Base-by-base conservation (phyloP, 106 monocot genomes). In the Allium sativum region DNA sequence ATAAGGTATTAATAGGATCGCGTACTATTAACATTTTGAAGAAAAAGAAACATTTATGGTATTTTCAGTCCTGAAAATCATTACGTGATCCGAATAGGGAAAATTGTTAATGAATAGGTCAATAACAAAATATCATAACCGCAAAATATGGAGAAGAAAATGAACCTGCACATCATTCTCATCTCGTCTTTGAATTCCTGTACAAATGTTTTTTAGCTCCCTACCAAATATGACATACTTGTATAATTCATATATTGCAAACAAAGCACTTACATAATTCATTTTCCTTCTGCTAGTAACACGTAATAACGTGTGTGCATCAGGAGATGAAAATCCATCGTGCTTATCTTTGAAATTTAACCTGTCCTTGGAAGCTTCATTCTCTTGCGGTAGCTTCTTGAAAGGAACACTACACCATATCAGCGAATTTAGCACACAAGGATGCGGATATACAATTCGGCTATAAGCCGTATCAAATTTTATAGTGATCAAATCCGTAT, bases 241-340 rank as follows among this genome's bases (percentile, higher is more conserved):
- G 19, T 31, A 41, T 52, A 54, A 50, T 21, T 48, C 20, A 42
- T 72, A 46, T 42, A 51, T 31, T 42, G 17, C 20, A 19, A 54
- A 62, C 8, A 45, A 43, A 67, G 21, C 17, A 52, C 72, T 82
- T 40, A 50, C 85, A 40, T 55, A 52, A 64, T 66, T 79, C 4
- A 72, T 54, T 76, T 88, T 92, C 62, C 82, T 96, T 70, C 96
- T 74, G 62, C 68, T 80, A 13, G 96, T 98, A 53, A 98, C 91
- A 78, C 84, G 75, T 61, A 88, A 65, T 21, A 91, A 76, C 52
- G 80, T 70, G 57, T 57, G 66, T 41, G 68, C 73, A 76, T 91
- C 82, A 48, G 85, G 88, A 59, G 82, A 67, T 65, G 52, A 52
- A 71, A 73, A 78, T 18, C 70, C 76, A 40, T 55, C 76, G 5